Conservation (phyloP, 441 rosid species). For the Jatropha multifida region DNA sequence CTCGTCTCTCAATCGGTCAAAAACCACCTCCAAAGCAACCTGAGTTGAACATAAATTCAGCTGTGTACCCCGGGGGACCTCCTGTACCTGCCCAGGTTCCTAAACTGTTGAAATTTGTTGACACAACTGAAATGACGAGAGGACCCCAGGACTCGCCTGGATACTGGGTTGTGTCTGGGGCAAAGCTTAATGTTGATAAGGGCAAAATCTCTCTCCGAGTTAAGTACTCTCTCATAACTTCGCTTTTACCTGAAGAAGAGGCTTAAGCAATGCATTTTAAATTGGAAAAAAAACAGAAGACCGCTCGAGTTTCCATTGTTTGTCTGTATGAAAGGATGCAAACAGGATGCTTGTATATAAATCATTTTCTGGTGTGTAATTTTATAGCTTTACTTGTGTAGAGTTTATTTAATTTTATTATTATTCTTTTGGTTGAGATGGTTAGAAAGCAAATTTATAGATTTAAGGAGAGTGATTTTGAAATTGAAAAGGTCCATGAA, state of each 20-base stretch:
- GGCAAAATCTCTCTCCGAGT: slow-evolving; percentile 86
- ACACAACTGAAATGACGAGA: slow-evolving; percentile 81
- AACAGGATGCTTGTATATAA: slow-evolving; percentile 4
- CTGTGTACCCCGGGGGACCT: slow-evolving; percentile 93
- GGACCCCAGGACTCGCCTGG: slow-evolving; percentile 95
- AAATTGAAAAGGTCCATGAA: no score
- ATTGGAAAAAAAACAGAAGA: neutral
- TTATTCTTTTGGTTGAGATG: no score
- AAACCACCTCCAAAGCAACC: slow-evolving; percentile 63
- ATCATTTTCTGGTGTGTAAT: neutral
- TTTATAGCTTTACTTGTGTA: neutral
- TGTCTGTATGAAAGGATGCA: neutral
- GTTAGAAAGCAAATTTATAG: no score
- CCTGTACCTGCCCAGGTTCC: slow-evolving; percentile 84
- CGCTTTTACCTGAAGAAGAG: slow-evolving; percentile 32
- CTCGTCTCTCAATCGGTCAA: slow-evolving; percentile 71
- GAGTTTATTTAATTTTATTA: neutral
- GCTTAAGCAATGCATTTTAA: neutral
- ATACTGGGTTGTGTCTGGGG: slow-evolving; percentile 97
- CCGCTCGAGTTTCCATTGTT: neutral
- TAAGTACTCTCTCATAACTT: slow-evolving; percentile 67
- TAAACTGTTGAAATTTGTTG: slow-evolving; percentile 83
- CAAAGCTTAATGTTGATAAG: slow-evolving; percentile 75
- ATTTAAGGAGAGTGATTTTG: no score
- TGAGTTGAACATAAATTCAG: slow-evolving; percentile 84